phyloP scores from a whole-genome alignment of 192 early-diverging fungal species.

The Coemansia sp. region DNA sequence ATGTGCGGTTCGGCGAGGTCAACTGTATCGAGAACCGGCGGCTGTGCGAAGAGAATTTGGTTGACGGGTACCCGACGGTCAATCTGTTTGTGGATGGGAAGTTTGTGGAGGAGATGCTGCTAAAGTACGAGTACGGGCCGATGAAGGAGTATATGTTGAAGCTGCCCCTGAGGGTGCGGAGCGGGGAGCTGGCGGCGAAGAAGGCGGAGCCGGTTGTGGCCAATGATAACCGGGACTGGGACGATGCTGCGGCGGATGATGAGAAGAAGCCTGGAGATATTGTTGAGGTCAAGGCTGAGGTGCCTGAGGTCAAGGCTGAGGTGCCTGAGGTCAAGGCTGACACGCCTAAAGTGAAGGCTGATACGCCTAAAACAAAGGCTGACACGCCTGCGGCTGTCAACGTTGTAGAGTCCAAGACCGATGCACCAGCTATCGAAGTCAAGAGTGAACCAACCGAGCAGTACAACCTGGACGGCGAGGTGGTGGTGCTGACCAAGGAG shows the following conservation, averaged over 20 bases:
- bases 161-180: slow-evolving; percentile 24
- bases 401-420: too few relatives aligned
- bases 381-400: too few relatives aligned
- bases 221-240: slow-evolving; percentile 49
- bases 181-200: slow-evolving; percentile 31
- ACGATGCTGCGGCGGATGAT: slow-evolving; percentile 17
- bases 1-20: slow-evolving; percentile 67
- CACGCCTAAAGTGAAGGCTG: too few relatives aligned
- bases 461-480: slow-evolving; percentile 58
- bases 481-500: slow-evolving; percentile 56
- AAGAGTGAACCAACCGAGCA: slow-evolving; percentile 1
- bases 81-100: slow-evolving; percentile 56
- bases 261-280: slow-evolving; percentile 8
- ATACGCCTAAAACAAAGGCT: too few relatives aligned
- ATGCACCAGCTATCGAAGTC: neutral
- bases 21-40: slow-evolving; percentile 66
- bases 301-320: too few relatives aligned
- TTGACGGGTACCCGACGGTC: slow-evolving; percentile 61
- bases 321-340: too few relatives aligned
- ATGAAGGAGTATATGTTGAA: slow-evolving; percentile 50
- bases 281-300: neutral
- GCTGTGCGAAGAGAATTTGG: slow-evolving; percentile 62
- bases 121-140: slow-evolving; percentile 27
- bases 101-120: slow-evolving; percentile 41
- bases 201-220: slow-evolving; percentile 26